Conservation (phyloP, 495 filamentous ascomycete genomes). For the Penicillium chermesinum region DNA sequence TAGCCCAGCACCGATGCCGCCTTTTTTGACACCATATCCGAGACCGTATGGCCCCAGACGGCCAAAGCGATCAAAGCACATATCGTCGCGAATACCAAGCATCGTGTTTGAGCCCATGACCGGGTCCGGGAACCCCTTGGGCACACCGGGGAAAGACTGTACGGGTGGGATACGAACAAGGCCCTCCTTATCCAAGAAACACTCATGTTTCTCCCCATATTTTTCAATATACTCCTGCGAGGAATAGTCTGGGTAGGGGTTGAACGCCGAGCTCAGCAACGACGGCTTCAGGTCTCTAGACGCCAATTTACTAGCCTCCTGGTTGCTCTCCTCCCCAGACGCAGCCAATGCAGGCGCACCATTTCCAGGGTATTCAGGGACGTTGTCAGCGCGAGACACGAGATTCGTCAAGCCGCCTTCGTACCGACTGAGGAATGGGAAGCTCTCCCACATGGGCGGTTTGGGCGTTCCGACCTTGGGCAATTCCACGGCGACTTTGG, state of each 20-base stretch:
- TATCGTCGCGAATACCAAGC: constrained; percentile 73
- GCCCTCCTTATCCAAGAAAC: constrained; percentile 64
- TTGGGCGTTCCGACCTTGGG: constrained; percentile 45
- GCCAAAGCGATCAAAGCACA: constrained; percentile 93
- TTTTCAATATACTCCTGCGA: constrained; percentile 53
- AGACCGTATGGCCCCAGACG: constrained; percentile 84
- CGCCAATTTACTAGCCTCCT: constrained; percentile 23
- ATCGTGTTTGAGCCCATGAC: constrained; percentile 78
- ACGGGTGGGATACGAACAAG: constrained; percentile 60
- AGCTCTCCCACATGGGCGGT: constrained; percentile 74
- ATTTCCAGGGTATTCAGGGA: constrained; percentile 70
- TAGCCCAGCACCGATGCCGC: constrained; percentile 76
- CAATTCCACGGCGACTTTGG: constrained; percentile 52
- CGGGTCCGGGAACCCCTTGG: constrained; percentile 74
- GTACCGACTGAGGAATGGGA: constrained; percentile 76
- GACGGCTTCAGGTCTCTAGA: constrained; percentile 19
- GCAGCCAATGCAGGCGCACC: constrained; percentile 23
- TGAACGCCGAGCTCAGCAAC: constrained; percentile 54
- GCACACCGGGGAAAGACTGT: constrained; percentile 66
- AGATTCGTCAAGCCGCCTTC: constrained; percentile 73
- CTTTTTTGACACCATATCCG: constrained; percentile 70
- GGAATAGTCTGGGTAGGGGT: constrained; percentile 64
- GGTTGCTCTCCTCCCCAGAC: constrained; percentile 10
- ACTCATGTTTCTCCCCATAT: constrained; percentile 63
- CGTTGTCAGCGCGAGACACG: constrained; percentile 54